Conservation (phyloP, 169 alveolate genomes). For the Plasmodium vinckei region DNA sequence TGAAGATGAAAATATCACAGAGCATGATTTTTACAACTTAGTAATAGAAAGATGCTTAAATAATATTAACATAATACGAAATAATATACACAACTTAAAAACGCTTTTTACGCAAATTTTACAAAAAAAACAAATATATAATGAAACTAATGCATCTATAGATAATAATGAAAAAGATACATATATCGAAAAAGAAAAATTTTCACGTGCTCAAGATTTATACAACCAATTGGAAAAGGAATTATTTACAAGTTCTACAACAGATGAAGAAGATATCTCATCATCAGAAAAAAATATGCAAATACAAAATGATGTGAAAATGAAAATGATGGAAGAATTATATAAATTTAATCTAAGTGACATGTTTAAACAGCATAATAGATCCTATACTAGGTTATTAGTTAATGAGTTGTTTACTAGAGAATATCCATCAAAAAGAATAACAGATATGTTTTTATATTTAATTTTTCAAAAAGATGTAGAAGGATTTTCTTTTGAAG, state of each 20-base stretch:
- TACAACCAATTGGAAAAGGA: slow-evolving; percentile 39
- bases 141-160: neutral
- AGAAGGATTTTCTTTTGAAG: slow-evolving; percentile 69
- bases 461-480: slow-evolving; percentile 57
- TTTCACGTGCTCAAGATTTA: slow-evolving; percentile 5
- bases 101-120: slow-evolving; percentile 19
- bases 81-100: slow-evolving; percentile 48
- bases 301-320: neutral
- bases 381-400: slow-evolving; percentile 60
- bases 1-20: slow-evolving; percentile 72
- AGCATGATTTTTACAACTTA: slow-evolving; percentile 53
- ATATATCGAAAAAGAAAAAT: neutral
- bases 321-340: slow-evolving; percentile 41
- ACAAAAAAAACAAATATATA: slow-evolving; percentile 19
- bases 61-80: slow-evolving; percentile 33
- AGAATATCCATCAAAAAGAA: slow-evolving; percentile 73
- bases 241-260: neutral
- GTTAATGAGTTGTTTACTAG: slow-evolving; percentile 61
- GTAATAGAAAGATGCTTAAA: slow-evolving; percentile 58
- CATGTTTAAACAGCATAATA: slow-evolving; percentile 65
- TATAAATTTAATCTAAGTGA: slow-evolving; percentile 32
- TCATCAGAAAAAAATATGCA: neutral
- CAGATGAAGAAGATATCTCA: neutral
- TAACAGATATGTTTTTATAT: slow-evolving; percentile 54
- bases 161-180: neutral